Evolutionary conservation across 192 early-diverging fungal genomes (phyloP), one percentile per base, ranked within the genome.

Genomic region (Ambispora gerdemannii): DNA sequence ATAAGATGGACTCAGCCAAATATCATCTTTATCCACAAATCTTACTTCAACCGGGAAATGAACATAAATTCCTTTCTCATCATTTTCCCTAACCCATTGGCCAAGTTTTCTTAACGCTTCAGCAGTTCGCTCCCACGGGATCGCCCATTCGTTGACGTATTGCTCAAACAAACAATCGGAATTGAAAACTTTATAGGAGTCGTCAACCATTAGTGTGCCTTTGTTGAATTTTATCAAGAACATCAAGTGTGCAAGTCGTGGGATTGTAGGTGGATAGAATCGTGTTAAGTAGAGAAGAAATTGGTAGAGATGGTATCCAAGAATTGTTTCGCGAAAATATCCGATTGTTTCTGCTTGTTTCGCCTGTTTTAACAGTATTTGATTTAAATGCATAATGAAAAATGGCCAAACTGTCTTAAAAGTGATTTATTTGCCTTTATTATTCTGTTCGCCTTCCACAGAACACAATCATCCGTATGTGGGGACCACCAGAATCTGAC

Each of bases 401-500:
- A n/a, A n/a, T 58, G 55, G n/a, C n/a, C 55, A 22, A 64, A 25
- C 6, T 25, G 49, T 7, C 20, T 64, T 64, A 8, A 20, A 4
- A 10, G 15, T 15, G 15, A 43, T 43, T 6, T 10, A 52, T 13
- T 22, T 31, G 70, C 74, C 71, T 76, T 81, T 0, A 53, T 77
- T 0, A 89, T 84, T 22, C 88, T 81, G 66, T 89, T 89, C 28
- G 86, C 85, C 0, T 81, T 80, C 88, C 88, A 92, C 8, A 89
- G 79, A 19, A 88, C 84, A 8, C 84, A 83, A 53, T 84, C 77
- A 58, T 92, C 84, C 7, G 87, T 88, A 50, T 92, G 86, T 27
- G 90, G 89, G 64, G 86, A 92, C 87, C 89, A 92, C 87, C 89
- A 89, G 10, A 92, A 69, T n/a, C 88, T 85, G 20, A 88, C 84